phyloP scores from a whole-genome alignment of 2,329 filamentous ascomycete species.

The Epichloe aotearoae region DNA sequence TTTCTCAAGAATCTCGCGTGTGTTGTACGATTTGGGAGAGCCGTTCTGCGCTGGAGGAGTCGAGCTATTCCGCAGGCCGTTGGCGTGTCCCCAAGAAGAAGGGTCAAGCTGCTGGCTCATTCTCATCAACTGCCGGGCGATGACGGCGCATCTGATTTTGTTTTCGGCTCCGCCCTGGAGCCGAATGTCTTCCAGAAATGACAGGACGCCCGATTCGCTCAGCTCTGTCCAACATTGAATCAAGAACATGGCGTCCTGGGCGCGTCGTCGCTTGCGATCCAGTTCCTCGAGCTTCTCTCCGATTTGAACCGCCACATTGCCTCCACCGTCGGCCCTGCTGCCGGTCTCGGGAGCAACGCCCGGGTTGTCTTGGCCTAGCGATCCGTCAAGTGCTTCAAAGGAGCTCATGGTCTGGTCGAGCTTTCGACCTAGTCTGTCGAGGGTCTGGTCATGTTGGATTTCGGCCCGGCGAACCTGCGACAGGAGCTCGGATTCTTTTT shows the following conservation, averaged over 20 bases:
- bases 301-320: conserved; percentile 87
- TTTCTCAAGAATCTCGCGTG: conserved; percentile 85
- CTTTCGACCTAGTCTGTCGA: conserved; percentile 76
- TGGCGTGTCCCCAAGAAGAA: conserved; percentile 52
- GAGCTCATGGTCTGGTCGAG: conserved; percentile 84
- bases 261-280: conserved; percentile 78
- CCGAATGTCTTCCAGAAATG: conserved; percentile 77
- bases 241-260: conserved; percentile 85
- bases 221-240: conserved; percentile 97
- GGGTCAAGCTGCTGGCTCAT: conserved; percentile 88
- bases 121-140: conserved; percentile 82
- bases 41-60: conserved; percentile 31
- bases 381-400: conserved; percentile 81
- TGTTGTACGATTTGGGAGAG: conserved; percentile 44
- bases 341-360: conserved; percentile 18
- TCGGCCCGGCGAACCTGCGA: conserved; percentile 86
- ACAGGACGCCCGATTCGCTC: conserved; percentile 74
- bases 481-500: conserved; percentile 79
- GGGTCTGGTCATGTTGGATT: conserved; percentile 79
- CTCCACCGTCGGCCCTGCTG: conserved; percentile 42
- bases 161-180: conserved; percentile 76
- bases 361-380: conserved; percentile 51
- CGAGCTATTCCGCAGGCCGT: conserved; percentile 38
- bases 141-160: conserved; percentile 87
- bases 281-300: conserved; percentile 89